These are phyloP conservation scores for Psilocybe mexicana DNA, from an alignment of 1,284 basidiomycete genomes.

Conservation along the genomic window DNA sequence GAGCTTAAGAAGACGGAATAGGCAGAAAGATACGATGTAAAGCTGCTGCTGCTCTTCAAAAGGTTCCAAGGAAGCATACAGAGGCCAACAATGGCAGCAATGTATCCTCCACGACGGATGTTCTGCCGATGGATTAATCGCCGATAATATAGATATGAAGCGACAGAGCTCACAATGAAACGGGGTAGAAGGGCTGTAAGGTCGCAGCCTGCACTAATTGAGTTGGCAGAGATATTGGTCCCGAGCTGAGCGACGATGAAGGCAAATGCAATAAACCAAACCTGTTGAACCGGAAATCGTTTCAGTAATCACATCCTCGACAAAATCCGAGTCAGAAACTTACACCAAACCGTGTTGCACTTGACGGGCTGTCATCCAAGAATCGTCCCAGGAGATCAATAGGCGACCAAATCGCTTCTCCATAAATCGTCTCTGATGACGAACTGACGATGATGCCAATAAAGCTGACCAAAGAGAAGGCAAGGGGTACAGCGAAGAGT, in stretches of 20 bases:
- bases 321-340: constrained; percentile 17
- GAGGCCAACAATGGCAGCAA: constrained; percentile 75
- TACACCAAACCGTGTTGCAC: constrained; percentile 67
- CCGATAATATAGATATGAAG: background rate
- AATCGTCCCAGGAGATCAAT: constrained; percentile 72
- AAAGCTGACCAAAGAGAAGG: constrained; percentile 79
- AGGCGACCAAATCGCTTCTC: constrained; percentile 79
- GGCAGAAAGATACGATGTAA: constrained; percentile 82
- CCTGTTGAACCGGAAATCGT: constrained; percentile 32
- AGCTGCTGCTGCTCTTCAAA: constrained; percentile 72
- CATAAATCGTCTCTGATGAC: constrained; percentile 76
- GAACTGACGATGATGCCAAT: constrained; percentile 85
- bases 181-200: constrained; percentile 79
- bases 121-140: constrained; percentile 43
- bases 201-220: constrained; percentile 84
- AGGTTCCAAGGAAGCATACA: constrained; percentile 83
- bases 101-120: constrained; percentile 82
- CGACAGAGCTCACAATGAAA: constrained; percentile 57
- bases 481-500: constrained; percentile 70
- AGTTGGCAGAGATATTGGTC: constrained; percentile 85
- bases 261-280: constrained; percentile 73
- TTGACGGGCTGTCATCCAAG: constrained; percentile 63
- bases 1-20: constrained; percentile 84
- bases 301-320: constrained; percentile 17
- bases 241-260: constrained; percentile 75